Base-by-base conservation (phyloP, 164 flowering plant genomes). In the Magnolia officinalis region DNA sequence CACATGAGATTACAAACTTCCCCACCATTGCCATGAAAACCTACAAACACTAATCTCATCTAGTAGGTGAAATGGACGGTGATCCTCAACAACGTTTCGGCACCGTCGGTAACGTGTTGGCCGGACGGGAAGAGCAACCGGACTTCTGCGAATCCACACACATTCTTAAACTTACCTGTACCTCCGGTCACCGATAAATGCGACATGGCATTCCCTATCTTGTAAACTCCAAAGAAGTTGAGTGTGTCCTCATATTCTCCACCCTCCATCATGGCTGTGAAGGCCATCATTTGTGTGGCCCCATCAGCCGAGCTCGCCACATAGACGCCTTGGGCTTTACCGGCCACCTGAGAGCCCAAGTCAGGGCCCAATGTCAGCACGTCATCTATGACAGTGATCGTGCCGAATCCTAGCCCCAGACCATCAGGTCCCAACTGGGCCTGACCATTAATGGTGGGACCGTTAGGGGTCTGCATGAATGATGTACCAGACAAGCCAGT, bases 221-320 rank as follows among this genome's bases (percentile, higher is more conserved):
- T 89, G 83, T 81, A 91, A 7, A 90, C 84, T 6, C 97, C 98
- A 71, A 85, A 92, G 81, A 94, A 88, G 85, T 90, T 92, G 52
- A 93, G 80, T 80, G 86, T 90, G 76, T 93, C 96, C 2, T 91
- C 92, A 71, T 87, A 92, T 49, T 93, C 98, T 1, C 92, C 96
- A 20, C 96, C 94, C 77, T 90, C 94, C 26, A 92, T 74, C 91
- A 90, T 79, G 2, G 92, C 92, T 4, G 91, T 89, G 78, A 90
- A 92, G 9, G 88, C 88, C 94, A 92, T 88, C 92, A 90, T 88
- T 84, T 90, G 94, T 6, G 85, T 79, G 14, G 79, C 77, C 11
- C 94, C 94, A n/a, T 86, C 90, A 0, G 85, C 85, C 0, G 92
- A 90, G 82, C 92, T 92, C 1, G 92, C 91, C 24, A 89, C 90